Evolutionary conservation across 805 yeast species (phyloP), one percentile per base, ranked within the genome.

Genomic region (Hanseniaspora pseudoguilliermondii): DNA sequence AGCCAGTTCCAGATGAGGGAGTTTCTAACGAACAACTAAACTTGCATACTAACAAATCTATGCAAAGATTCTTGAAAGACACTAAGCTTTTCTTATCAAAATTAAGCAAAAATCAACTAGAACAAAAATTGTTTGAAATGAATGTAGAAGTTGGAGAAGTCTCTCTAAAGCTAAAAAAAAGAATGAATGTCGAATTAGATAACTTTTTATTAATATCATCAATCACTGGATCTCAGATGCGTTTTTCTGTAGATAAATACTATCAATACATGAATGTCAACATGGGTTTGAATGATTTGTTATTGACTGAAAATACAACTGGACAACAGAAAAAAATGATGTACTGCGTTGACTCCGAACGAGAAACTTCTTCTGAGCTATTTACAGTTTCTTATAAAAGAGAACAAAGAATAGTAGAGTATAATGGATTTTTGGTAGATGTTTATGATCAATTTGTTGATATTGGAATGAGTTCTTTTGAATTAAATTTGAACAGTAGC

Each of bases 391-490:
- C 75, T 15, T 86, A 83, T 62, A 67, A 71, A 10, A 73, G 91
- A 60, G 69, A 71, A 0, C 83, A 79, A 64, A 73, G 95, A 64
- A 66, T 79, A 48, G 88, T 80, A 11, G 75, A 72, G 18, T 75
- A 76, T 51, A 72, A 79, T 29, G 73, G 74, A 2, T 74, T 73
- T 38, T 59, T 61, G 16, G 80, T 84, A 50, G 88, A 80, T 58
- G 81, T 84, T 0, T 83, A 76, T 65, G 96, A 90, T 63, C 96
- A 88, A 66, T 81, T 78, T 60, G 77, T 90, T 5, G 73, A 78
- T 9, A 71, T 93, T 51, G 75, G 81, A 44, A 75, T 93, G 69
- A 88, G 96, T 0, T 87, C 95, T 15, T 78, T 93, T 54, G 80
- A 80, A 59, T 75, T 85, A 39, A 83, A 86, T 2, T 69, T 90